Base-by-base conservation (phyloP, 148 eudicot genomes). In the Chenopodium album region DNA sequence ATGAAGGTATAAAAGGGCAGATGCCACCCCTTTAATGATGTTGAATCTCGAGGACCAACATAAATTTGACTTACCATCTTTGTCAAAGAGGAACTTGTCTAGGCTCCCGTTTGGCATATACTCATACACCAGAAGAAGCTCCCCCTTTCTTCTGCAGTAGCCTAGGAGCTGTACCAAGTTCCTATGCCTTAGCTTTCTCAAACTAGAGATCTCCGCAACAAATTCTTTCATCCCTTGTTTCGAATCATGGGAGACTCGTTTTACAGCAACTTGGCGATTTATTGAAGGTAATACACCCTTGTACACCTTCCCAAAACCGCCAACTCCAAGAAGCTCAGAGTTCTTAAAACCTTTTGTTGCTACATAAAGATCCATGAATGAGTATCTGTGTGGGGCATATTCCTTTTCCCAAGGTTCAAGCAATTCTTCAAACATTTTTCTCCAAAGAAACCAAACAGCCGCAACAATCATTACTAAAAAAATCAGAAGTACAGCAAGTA, bases 331-430 rank as follows among this genome's bases (percentile, higher is more conserved):
- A 46, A 85, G 71, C 67, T 82, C 78, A 1, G 71, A 77, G 78
- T 79, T 79, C 74, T 62, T 77, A 64, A 86, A 88, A 79, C 88
- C 88, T 37, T 78, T 84, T 74, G 90, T 86, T n/a, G 88, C 88
- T 32, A 63, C 81, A 71, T 34, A 72, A 31, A 88, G 87, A 54
- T 86, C 84, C 77, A 65, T 86, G 20, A 62, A 88, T 78, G 81
- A 73, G 46, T 71, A 72, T 78, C 73, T 41, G 5, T 41, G 44
- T 5, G 44, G 44, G 44, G 44, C 44, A 1, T 6, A 41, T 41
- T 41, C 44, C 34, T 31, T 41, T 65, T 83, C 85, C 85, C 78
- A 83, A 63, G 85, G 74, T 41, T 83, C 85, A 62, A 28, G 17
- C n/a, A 83, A 64, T 46, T 83, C 85, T 73, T 83, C 65, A 65